These are phyloP conservation scores for Diutina pseudorugosa DNA, from an alignment of 1,139 yeast species.

Conservation along the genomic window DNA sequence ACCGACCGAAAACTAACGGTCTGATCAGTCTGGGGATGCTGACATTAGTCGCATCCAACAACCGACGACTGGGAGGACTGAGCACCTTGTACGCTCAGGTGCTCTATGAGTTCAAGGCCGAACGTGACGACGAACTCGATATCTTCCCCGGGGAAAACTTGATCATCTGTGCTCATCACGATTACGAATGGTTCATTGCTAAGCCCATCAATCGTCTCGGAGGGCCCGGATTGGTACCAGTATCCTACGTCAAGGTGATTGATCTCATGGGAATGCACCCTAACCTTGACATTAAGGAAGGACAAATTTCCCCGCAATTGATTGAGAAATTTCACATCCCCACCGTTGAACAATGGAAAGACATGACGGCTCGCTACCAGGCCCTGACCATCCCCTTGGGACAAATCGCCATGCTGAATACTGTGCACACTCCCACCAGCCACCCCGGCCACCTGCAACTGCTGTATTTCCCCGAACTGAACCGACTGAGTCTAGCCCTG, in stretches of 20 bases:
- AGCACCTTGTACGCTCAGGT: conserved; percentile 36
- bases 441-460: neutral
- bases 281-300: conserved; percentile 14
- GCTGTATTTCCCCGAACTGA: neutral
- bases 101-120: conserved; percentile 78
- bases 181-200: conserved; percentile 95
- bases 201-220: conserved; percentile 92
- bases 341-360: conserved; percentile 92
- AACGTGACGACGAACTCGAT: conserved; percentile 77
- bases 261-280: conserved; percentile 42
- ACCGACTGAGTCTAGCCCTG: conserved; percentile 24
- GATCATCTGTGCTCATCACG: conserved; percentile 90
- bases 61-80: conserved; percentile 5
- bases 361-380: conserved; percentile 80
- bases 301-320: conserved; percentile 12
- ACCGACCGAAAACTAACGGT: conserved; percentile 17
- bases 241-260: conserved; percentile 74
- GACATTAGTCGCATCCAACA: neutral
- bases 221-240: conserved; percentile 95
- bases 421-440: neutral
- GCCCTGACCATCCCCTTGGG: conserved; percentile 83
- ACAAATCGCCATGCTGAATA: conserved; percentile 11
- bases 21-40: neutral
- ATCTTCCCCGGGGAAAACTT: conserved; percentile 80
- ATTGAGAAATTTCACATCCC: conserved; percentile 64